phyloP scores from a whole-genome alignment of 2,329 filamentous ascomycete genomes.

The Thelonectria discophora region DNA sequence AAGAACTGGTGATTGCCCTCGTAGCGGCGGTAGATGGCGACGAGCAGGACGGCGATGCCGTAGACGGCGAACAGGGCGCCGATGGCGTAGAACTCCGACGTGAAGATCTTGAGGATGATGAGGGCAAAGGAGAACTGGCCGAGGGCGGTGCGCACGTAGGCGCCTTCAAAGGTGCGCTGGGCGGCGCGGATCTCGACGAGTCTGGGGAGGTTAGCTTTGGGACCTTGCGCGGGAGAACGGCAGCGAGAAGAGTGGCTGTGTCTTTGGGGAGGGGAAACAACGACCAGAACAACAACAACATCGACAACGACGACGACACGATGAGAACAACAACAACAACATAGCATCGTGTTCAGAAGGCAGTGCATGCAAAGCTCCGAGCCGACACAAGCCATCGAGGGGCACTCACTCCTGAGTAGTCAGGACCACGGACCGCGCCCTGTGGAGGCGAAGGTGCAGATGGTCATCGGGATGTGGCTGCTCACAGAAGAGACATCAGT shows the following conservation, averaged over 20 bases:
- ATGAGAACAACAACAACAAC: too few species aligned
- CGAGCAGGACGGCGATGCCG: constrained; percentile 82
- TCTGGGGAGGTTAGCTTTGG: constrained; percentile 46
- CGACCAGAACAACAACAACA: too few species aligned
- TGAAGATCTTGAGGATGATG: constrained; percentile 92
- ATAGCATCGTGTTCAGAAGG: too few species aligned
- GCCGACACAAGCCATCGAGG: constrained; percentile 6
- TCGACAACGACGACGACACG: too few species aligned
- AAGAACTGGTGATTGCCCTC: constrained; percentile 97
- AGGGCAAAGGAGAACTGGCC: constrained; percentile 96
- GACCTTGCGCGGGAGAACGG: neutral
- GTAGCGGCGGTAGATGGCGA: constrained; percentile 85
- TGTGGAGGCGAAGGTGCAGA: constrained; percentile 82
- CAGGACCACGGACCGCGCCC: constrained; percentile 83
- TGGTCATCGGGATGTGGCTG: constrained; percentile 75
- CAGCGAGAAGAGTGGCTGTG: neutral
- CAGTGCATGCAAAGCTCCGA: neutral
- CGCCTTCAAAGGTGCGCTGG: constrained; percentile 96
- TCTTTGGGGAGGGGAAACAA: too few species aligned
- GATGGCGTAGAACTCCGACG: constrained; percentile 93
- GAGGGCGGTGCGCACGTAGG: constrained; percentile 93
- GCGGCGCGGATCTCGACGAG: constrained; percentile 94
- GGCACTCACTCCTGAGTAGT: constrained; percentile 74
- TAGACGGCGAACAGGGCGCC: constrained; percentile 96
- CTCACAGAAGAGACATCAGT: too few species aligned